Conservation (phyloP, 106 monocot genomes). For the Dendrobium officinale region DNA sequence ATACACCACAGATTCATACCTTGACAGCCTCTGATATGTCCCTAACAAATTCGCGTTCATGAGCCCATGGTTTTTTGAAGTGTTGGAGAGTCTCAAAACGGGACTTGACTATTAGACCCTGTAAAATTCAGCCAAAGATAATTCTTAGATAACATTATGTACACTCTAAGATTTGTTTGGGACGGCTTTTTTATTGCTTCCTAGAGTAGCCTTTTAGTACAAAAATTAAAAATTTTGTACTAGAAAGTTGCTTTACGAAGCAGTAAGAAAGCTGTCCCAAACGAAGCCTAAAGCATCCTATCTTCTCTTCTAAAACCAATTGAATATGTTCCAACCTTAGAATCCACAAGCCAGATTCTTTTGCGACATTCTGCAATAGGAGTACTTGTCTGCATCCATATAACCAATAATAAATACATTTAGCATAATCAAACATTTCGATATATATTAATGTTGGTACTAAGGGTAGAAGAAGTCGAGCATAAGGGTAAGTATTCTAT, state of each 20-base stretch:
- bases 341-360: conserved; percentile 78
- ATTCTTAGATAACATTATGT: not conserved
- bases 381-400: conserved; percentile 35
- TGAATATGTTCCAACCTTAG: conserved; percentile 39
- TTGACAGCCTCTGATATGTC: conserved; percentile 71
- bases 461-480: not conserved
- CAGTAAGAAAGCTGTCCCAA: no score
- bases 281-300: not conserved
- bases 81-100: conserved; percentile 77
- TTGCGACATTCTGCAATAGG: conserved; percentile 59
- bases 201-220: no score
- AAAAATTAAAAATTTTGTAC: no score
- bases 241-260: no score
- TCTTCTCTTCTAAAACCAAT: not conserved
- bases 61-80: conserved; percentile 97
- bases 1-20: conserved; percentile 18
- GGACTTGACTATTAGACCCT: conserved; percentile 84
- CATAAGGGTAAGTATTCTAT: not conserved
- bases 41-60: conserved; percentile 75
- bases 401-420: not conserved
- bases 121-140: not conserved
- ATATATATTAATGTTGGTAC: not conserved
- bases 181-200: no score
- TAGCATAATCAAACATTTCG: not conserved
- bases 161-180: not conserved